phyloP scores from a whole-genome alignment of 805 yeast species.

The Yamadazyma paraphyllophila region DNA sequence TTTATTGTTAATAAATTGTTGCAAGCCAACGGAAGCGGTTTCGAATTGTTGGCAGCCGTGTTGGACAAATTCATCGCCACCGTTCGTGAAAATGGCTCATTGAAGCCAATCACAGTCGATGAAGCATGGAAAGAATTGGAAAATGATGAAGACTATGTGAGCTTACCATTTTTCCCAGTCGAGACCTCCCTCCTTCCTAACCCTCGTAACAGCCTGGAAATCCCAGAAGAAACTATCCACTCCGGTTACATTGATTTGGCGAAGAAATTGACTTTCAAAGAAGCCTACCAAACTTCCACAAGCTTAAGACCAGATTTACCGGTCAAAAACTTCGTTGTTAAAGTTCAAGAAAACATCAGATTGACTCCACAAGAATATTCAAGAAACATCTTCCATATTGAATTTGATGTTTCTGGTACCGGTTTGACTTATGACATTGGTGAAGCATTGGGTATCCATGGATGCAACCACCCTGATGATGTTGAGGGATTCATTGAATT shows the following conservation, averaged over 20 bases:
- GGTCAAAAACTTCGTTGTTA: conserved; percentile 77
- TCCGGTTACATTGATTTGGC: conserved; percentile 50
- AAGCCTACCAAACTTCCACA: conserved; percentile 61
- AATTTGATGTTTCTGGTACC: conserved; percentile 87
- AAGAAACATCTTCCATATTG: conserved; percentile 94
- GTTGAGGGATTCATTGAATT: conserved; percentile 67
- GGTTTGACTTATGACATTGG: conserved; percentile 91
- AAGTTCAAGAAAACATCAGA: conserved; percentile 87
- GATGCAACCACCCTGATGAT: conserved; percentile 66
- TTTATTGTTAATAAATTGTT: conserved; percentile 73
- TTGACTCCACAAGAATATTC: conserved; percentile 87
- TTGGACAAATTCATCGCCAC: conserved; percentile 64
- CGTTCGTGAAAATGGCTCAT: conserved; percentile 44
- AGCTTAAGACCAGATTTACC: conserved; percentile 88
- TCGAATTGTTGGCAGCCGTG: conserved; percentile 74
- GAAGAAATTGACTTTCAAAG: conserved; percentile 73
- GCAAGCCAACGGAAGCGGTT: conserved; percentile 78
- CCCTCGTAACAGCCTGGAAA: conserved; percentile 41
- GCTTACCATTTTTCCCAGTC: conserved; percentile 50
- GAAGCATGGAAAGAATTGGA: conserved; percentile 37
- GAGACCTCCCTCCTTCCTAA: conserved; percentile 68
- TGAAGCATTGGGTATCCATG: conserved; percentile 95
- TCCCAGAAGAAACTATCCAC: conserved; percentile 41
- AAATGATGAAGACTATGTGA: conserved; percentile 24
- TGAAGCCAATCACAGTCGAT: conserved; percentile 33